Evolutionary conservation across 1,284 basidiomycete genomes (phyloP).

Genomic region (Gymnopus androsaceus): DNA sequence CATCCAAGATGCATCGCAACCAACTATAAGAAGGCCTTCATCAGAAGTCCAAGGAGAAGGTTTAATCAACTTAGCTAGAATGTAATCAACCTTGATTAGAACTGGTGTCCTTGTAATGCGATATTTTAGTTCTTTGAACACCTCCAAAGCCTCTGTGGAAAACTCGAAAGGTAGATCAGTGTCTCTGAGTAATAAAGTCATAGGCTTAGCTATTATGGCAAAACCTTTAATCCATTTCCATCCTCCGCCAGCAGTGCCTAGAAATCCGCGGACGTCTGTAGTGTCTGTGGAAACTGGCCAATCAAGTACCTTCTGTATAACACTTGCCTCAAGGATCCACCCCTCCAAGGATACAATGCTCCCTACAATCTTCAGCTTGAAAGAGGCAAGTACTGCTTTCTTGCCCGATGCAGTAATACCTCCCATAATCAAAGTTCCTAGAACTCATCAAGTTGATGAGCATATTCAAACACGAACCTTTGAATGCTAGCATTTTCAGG

Average conservation of each 20-base stretch:
- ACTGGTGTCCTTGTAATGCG: slow-evolving; percentile 27
- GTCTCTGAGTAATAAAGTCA: slow-evolving; percentile 25
- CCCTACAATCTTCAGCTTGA: slow-evolving; percentile 29
- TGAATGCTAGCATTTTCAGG: slow-evolving; percentile 21
- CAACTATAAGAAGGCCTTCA: slow-evolving; percentile 32
- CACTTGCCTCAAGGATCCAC: slow-evolving; percentile 29
- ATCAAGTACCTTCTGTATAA: slow-evolving; percentile 30
- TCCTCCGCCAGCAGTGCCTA: slow-evolving; percentile 32
- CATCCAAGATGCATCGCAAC: slow-evolving; percentile 34
- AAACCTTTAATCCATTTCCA: slow-evolving; percentile 35
- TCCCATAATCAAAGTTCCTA: slow-evolving; percentile 24
- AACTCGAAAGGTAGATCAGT: slow-evolving; percentile 24
- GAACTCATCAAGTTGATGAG: slow-evolving; percentile 23
- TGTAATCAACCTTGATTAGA: slow-evolving; percentile 32
- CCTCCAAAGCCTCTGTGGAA: slow-evolving; percentile 19
- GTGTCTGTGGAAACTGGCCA: slow-evolving; percentile 30
- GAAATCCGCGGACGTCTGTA: slow-evolving; percentile 34
- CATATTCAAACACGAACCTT: slow-evolving; percentile 27
- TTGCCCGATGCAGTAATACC: slow-evolving; percentile 32
- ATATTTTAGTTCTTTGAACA: slow-evolving; percentile 30
- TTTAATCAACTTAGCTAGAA: slow-evolving; percentile 17
- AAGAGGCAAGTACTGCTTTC: slow-evolving; percentile 27
- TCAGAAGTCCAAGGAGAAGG: slow-evolving; percentile 13
- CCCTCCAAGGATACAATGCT: slow-evolving; percentile 30
- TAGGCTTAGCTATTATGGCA: slow-evolving; percentile 31